These are phyloP conservation scores for Amyloporia xantha DNA, from an alignment of 768 basidiomycete genomes.

Conservation along the genomic window DNA sequence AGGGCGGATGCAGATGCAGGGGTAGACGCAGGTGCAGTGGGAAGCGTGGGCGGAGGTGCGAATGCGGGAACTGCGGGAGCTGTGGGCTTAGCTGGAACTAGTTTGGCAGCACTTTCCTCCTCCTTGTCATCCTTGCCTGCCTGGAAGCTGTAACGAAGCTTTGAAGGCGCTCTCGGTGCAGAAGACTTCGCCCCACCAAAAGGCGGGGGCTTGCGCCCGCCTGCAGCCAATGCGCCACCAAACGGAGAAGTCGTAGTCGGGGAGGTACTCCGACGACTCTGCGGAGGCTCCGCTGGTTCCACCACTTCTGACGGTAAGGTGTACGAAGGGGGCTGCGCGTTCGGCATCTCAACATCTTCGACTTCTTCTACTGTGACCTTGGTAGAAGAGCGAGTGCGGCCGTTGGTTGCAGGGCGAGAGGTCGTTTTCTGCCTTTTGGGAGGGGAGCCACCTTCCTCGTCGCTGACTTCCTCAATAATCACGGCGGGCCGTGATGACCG, in stretches of 20 bases:
- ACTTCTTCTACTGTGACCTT: constrained; percentile 25
- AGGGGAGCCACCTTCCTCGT: constrained; percentile 31
- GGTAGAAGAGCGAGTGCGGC: not conserved
- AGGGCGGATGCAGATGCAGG: constrained; percentile 20
- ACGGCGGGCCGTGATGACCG: constrained; percentile 2
- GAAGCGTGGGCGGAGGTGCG: not conserved
- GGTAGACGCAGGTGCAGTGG: not conserved
- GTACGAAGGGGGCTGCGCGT: constrained; percentile 10
- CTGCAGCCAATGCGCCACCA: constrained; percentile 1
- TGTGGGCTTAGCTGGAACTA: too few relatives aligned
- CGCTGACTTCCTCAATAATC: constrained; percentile 32
- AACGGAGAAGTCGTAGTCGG: constrained; percentile 8
- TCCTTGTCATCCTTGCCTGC: constrained; percentile 40
- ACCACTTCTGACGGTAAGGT: constrained; percentile 33
- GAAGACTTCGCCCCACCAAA: constrained; percentile 34
- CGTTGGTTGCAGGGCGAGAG: constrained; percentile 1
- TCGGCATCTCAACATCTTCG: constrained; percentile 28
- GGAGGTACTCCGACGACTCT: constrained; percentile 10
- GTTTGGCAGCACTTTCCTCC: constrained; percentile 2
- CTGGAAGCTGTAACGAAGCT: constrained; percentile 66
- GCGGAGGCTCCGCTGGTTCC: constrained; percentile 28
- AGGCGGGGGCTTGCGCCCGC: not conserved
- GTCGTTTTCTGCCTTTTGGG: constrained; percentile 45
- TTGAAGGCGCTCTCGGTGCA: constrained; percentile 72
- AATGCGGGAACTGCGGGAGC: not conserved